Percentiles rank a stretch among this genome's conserved stretches.
Evolutionary conservation across 306 rosid species (phyloP).

Genomic region (Pachyrhizus erosus): DNA sequence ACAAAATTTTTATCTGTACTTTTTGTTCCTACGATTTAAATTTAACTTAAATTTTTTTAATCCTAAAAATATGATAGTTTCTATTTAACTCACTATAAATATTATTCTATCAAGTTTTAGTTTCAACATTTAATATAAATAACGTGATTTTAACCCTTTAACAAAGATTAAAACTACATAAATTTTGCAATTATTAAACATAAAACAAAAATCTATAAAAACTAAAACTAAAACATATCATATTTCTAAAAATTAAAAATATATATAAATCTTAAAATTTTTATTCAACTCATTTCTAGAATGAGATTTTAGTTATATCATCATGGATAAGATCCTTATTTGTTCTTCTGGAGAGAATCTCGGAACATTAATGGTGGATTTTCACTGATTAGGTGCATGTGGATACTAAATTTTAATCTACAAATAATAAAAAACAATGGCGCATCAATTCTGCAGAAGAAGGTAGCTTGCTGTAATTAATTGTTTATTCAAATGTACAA

Average conservation of each 20-base stretch:
- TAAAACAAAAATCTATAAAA: not conserved
- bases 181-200: too few species aligned
- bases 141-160: too few species aligned
- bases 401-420: not conserved
- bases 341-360: conserved; percentile 11
- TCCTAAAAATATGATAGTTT: not conserved
- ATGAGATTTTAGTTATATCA: not conserved
- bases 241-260: not conserved
- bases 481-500: conserved; percentile 48
- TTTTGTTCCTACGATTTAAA: not conserved
- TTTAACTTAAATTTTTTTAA: not conserved
- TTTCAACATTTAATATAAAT: too few species aligned
- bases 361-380: not conserved
- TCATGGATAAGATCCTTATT: not conserved
- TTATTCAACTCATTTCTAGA: not conserved
- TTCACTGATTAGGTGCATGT: conserved; percentile 32
- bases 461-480: conserved; percentile 4
- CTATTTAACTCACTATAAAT: not conserved
- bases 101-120: too few species aligned
- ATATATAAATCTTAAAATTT: not conserved
- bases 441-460: conserved; percentile 32
- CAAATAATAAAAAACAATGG: not conserved
- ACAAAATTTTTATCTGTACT: not conserved
- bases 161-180: too few species aligned
- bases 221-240: not conserved